Base-by-base conservation (phyloP, 345 rosid species). In the Populus pruinosa region DNA sequence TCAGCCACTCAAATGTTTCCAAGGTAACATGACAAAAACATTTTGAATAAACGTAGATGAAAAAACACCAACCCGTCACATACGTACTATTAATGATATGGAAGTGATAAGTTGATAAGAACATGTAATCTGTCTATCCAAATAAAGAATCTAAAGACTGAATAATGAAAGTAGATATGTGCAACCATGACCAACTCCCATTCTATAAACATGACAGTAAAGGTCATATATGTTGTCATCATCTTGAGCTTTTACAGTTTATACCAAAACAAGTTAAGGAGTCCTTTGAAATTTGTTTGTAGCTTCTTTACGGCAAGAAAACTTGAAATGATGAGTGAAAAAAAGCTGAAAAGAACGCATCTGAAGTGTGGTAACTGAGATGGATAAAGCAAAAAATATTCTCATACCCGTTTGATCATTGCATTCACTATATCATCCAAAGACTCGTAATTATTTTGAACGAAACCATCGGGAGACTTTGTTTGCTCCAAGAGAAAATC, bases 401-500 rank as follows among this genome's bases (percentile, higher is more conserved):
- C 10, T 63, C 77, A 69, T 86, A 93, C 99, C 91, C 85, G 87
- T 80, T 90, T 92, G 77, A 88, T 80, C 91, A 89, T 85, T 67
- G 87, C 86, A 61, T 80, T 85, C 94, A 90, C 82, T 27, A 96
- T 83, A 68, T 91, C 97, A 74, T 92, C 97, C 74, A 93, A 77
- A 35, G 90, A 85, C 17, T 88, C 93, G 3, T 86, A 86, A 74
- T 79, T 84, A 33, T 84, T 84, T 38, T 89, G 87, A 36, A 74
- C 68, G 73, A 85, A 82, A 55, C 83, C 81, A 80, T 85, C 86
- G n/a, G 83, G 89, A 20, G 87, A 47, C 86, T 90, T 88, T 18
- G 74, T 62, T 74, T 88, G 91, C 69, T 87, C 91, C 43, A 79
- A 70, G 59, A 80, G 72, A 68, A 55, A 82, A 53, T 81, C 86